Conservation (phyloP, 345 rosid species). For the Moricandia arvensis region DNA sequence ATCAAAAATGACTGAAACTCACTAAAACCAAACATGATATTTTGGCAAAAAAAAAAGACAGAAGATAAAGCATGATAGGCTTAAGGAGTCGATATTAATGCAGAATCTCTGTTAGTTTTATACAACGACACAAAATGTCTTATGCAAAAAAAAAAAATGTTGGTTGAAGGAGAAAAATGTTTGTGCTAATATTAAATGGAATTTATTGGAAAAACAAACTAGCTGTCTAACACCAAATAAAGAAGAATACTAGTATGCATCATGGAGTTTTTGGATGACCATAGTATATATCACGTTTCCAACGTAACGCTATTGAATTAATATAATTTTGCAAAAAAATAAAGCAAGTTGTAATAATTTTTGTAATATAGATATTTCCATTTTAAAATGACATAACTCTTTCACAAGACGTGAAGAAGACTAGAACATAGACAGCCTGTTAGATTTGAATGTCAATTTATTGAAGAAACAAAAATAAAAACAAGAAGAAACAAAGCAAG, state of each 20-base stretch:
- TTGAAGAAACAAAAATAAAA: background rate
- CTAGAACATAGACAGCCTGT: constrained; percentile 6
- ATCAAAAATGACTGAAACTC: background rate
- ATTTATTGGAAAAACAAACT: background rate
- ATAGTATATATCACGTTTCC: background rate
- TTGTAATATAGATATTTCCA: background rate
- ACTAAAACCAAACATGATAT: background rate
- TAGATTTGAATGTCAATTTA: constrained; percentile 19
- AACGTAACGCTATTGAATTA: background rate
- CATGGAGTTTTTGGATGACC: background rate
- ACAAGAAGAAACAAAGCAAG: background rate
- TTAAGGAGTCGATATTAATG: background rate
- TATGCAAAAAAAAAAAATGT: background rate
- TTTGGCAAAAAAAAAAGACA: background rate
- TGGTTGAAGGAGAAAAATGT: background rate
- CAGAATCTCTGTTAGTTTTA: background rate
- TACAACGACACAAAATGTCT: background rate
- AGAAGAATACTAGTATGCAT: background rate
- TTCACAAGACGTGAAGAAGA: constrained; percentile 31
- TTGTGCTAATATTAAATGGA: background rate
- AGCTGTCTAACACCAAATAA: background rate
- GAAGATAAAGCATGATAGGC: background rate
- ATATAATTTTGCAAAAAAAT: background rate
- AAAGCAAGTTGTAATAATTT: background rate
- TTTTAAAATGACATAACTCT: constrained; percentile 18